Evolutionary conservation across 1,284 basidiomycete genomes (phyloP), one percentile per base, ranked within the genome.

Genomic region (Inonotus obliquus): DNA sequence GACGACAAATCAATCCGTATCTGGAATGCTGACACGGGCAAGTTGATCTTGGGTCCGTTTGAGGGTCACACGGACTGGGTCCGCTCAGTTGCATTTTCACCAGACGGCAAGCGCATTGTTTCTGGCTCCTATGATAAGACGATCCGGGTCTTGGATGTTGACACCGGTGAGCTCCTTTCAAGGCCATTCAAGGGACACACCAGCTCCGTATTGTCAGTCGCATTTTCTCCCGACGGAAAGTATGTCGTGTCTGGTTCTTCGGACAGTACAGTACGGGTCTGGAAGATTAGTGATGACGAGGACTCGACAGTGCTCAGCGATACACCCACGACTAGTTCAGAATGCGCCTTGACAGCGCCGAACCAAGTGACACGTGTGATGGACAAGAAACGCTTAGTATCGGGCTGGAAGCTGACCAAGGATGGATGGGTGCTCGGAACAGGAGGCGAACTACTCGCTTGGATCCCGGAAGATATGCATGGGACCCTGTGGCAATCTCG

Each of bases 401-500:
- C 19, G 27, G 11, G 25, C 21, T 49, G 48, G 54, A 27, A n/a
- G 13, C 13, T 44, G 29, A 29, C 27, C 11, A 25, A 49, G 4
- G 56, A 58, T 58, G 44, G 44, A 13, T 58, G 56, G 56, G 44
- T 48, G 10, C 23, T 47, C 4, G 25, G 27, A 6, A 21, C 27
- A 17, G 29, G 44, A 27, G 23, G 56, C 7, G 27, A 58, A 23
- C n/a, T 58, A 25, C 21, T 58, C 19, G n/a, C 45, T n/a, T 58
- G 56, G 56, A 21, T 58, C 17, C 56, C 56, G 11, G 13, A 41
- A 21, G 55, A 57, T 23, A 23, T 39, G 32, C 55, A 38, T 47
- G 2, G 1, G 7, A 25, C 48, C 1, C 48, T 49, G 1, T 29
- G 19, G 17, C 10, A 2, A 0, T 1, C 41, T 1, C 10, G 41